Evolutionary conservation across 2,329 filamentous ascomycete species (phyloP).

Genomic region (Exophiala xenobiotica): DNA sequence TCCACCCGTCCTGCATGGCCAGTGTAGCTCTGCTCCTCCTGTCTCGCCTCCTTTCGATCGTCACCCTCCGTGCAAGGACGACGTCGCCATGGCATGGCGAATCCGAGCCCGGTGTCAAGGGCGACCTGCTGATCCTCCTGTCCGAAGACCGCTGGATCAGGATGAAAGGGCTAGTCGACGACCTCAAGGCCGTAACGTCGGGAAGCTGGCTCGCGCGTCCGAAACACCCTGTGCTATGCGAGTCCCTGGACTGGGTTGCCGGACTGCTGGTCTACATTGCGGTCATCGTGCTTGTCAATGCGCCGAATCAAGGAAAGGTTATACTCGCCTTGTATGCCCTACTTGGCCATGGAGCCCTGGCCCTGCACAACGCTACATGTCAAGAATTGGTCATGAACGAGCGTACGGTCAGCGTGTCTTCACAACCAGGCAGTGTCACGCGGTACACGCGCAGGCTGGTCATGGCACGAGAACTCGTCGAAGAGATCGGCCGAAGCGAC

Average conservation of each 20-base stretch:
- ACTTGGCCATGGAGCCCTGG: constrained; percentile 54
- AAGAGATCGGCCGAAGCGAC: constrained; percentile 37
- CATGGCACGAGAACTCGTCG: constrained; percentile 41
- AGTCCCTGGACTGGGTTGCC: constrained; percentile 34
- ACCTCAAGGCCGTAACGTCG: constrained; percentile 60
- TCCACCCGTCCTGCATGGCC: constrained; percentile 47
- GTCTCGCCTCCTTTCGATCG: constrained; percentile 57
- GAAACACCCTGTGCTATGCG: constrained; percentile 51
- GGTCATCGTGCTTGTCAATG: constrained; percentile 57
- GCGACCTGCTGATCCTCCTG: constrained; percentile 56
- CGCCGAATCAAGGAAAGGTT: constrained; percentile 53
- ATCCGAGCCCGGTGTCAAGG: constrained; percentile 38
- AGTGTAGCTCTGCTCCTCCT: constrained; percentile 52
- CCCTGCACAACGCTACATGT: constrained; percentile 54
- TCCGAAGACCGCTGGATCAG: constrained; percentile 53
- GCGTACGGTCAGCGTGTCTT: constrained; percentile 35
- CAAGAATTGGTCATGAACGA: constrained; percentile 54
- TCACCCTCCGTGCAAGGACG: constrained; percentile 55
- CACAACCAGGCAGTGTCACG: constrained; percentile 27
- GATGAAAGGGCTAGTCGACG: constrained; percentile 54
- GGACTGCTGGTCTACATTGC: constrained; percentile 60
- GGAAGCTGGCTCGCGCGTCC: constrained; percentile 57
- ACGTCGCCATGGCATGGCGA: constrained; percentile 38
- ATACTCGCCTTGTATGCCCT: constrained; percentile 54
- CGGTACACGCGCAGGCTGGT: constrained; percentile 37